Evolutionary conservation across 345 rosid species (phyloP), one percentile per base, ranked within the genome.

Genomic region (Alliaria petiolata): DNA sequence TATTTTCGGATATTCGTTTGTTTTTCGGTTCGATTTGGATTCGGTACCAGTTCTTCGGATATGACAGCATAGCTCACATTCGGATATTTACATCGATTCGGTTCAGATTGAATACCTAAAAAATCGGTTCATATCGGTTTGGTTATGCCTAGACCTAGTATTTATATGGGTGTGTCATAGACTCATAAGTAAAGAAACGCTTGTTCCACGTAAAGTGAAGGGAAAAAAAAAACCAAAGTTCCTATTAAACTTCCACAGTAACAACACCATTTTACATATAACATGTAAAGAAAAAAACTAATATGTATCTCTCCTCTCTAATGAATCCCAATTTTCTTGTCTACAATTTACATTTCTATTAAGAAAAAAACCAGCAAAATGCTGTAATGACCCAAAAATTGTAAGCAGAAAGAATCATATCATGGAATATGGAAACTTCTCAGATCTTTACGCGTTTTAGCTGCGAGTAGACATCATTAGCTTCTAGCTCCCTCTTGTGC

Each of bases 401-500:
- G 8, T 52, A 63, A 63, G 76, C 67, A 10, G 19, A 47, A 57
- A 74, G 66, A 17, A 54, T 64, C 35, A 52, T 52, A 63, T 34
- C 70, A 12, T 8, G 22, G 36, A 56, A 33, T 73, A 44, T 56
- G 44, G 4, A 39, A 22, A 20, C 17, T n/a, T n/a, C n/a, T 74
- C 78, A 74, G 40, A 74, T 67, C 78, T 67, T 74, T 43, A 68
- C 47, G 0, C 78, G 78, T 67, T 74, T 74, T 22, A 66, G 73
- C 66, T 74, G 77, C 26, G 77, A 74, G 67, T 56, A 74, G 17
- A 65, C 15, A 57, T 65, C 77, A 57, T 65, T 65, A 39, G 52
- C 68, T 58, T 74, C 68, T 12, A 75, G 35, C 46, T 68, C 78
- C 72, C 89, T 81, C 76, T 86, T 86, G 65, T 55, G 13, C 70